Evolutionary conservation across 2,329 filamentous ascomycete species (phyloP).

Genomic region (Alternaria angustiovoidea): DNA sequence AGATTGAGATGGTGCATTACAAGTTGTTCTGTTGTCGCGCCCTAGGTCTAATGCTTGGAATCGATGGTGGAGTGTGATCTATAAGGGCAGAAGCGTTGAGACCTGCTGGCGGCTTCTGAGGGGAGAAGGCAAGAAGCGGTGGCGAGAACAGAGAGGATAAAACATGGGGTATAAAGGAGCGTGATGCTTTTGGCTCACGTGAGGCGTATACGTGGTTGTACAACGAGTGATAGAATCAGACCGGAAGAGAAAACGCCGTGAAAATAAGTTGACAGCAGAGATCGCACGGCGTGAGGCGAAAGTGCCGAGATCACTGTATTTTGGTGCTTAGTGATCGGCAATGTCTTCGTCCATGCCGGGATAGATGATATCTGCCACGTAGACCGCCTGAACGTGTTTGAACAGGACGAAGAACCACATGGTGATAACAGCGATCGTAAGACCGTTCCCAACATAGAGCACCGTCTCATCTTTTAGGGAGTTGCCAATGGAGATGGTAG

Average conservation of each 20-base stretch:
- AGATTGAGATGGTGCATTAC: slow-evolving; percentile 19
- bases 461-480: slow-evolving; percentile 47
- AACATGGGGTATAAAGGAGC: slow-evolving; percentile 27
- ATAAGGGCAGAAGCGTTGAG: slow-evolving; percentile 26
- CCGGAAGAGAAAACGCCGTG: slow-evolving; percentile 1
- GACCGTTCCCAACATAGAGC: slow-evolving; percentile 52
- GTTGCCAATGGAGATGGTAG: slow-evolving; percentile 53
- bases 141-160: slow-evolving; percentile 6
- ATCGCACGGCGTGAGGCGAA: not conserved
- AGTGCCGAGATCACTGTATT: not conserved
- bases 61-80: slow-evolving; percentile 3
- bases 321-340: slow-evolving; percentile 40
- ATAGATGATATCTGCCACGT: slow-evolving; percentile 63
- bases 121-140: slow-evolving; percentile 2
- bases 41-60: slow-evolving; percentile 16
- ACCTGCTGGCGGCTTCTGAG: slow-evolving; percentile 27
- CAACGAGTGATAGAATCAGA: slow-evolving; percentile 21
- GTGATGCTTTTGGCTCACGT: slow-evolving; percentile 19
- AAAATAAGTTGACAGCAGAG: not conserved
- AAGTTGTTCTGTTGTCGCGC: slow-evolving; percentile 11
- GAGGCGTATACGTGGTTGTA: slow-evolving; percentile 11
- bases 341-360: slow-evolving; percentile 67
- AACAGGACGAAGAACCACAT: slow-evolving; percentile 65
- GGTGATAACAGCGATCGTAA: slow-evolving; percentile 61
- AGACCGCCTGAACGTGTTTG: slow-evolving; percentile 61